Evolutionary conservation across 169 alveolate genomes (phyloP), one percentile per base, ranked within the genome.

Genomic region (Plasmodium coatneyi): DNA sequence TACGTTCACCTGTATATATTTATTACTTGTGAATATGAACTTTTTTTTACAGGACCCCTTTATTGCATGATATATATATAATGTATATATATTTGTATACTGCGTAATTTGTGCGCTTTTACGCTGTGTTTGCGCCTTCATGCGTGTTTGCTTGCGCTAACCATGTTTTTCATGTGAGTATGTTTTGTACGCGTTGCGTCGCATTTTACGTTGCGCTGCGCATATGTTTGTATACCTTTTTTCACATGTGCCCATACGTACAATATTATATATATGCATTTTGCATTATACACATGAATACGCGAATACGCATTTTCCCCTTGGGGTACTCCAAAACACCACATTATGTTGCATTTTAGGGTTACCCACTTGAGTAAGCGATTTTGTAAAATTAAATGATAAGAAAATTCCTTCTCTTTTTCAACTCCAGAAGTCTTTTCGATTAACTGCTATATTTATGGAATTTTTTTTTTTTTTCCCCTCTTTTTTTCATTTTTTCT

Each of bases 391-490:
- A 52, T 14, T 49, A 36, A 16, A 80, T 80, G 49, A 52, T 43
- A 80, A 80, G 66, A 66, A 32, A 60, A 60, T 82, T 30, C 49
- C 28, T 54, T 82, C 46, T 82, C 72, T 60, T 82, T 82, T 43
- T 46, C 43, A 82, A 34, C 32, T 60, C 71, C 30, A 39, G 36
- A 81, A 82, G 92, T 82, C 92, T 82, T 82, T 82, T 82, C 52
- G 9, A 5, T 49, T 54, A 81, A 28, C 34, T 60, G 78, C 49
- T 66, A 60, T 82, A 46, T 60, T 46, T 60, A 60, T 46, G 81
- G 30, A 80, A 82, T 66, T 60, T 12, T 54, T 9, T 66, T 66
- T 19, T 19, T 28, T 28, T 66, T 28, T 5, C 32, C 1, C 0
- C n/a, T n/a, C n/a, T n/a, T 22, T 22, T 22, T 22, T 22, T 5